Evolutionary conservation across 768 basidiomycete species (phyloP).

Genomic region (Tephrocybe sp.): DNA sequence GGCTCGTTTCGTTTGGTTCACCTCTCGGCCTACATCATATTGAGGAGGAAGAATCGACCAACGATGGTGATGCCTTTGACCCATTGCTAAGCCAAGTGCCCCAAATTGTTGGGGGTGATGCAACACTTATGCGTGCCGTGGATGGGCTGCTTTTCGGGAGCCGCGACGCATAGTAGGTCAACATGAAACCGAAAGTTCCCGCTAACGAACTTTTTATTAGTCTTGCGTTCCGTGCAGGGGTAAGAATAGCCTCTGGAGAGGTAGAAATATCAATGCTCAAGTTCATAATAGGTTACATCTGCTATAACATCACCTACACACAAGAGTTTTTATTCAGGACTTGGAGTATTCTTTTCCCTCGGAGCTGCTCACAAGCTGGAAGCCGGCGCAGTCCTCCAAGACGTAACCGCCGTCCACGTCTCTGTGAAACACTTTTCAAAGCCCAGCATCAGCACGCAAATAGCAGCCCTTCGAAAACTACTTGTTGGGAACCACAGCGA

Average conservation of each 20-base stretch:
- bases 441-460: conserved; percentile 77
- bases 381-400: conserved; percentile 61
- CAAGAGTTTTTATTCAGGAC: conserved; percentile 53
- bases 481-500: conserved; percentile 46
- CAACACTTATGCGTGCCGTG: conserved; percentile 57
- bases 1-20: conserved; percentile 71
- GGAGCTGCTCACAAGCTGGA: conserved; percentile 61
- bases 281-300: conserved; percentile 57
- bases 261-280: neutral
- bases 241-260: conserved; percentile 29
- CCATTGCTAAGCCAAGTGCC: conserved; percentile 48
- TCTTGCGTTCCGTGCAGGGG: conserved; percentile 69
- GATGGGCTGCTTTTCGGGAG: conserved; percentile 75
- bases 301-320: conserved; percentile 64
- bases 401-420: conserved; percentile 67
- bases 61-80: conserved; percentile 64
- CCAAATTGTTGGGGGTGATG: conserved; percentile 49
- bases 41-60: conserved; percentile 62
- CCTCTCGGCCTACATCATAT: conserved; percentile 74
- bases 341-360: conserved; percentile 67
- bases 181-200: neutral
- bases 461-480: conserved; percentile 68
- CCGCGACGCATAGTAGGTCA: conserved; percentile 67
- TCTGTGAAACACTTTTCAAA: conserved; percentile 48
- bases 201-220: conserved; percentile 30